Conservation (phyloP, 192 early-diverging fungal species). For the Podila epigama region DNA sequence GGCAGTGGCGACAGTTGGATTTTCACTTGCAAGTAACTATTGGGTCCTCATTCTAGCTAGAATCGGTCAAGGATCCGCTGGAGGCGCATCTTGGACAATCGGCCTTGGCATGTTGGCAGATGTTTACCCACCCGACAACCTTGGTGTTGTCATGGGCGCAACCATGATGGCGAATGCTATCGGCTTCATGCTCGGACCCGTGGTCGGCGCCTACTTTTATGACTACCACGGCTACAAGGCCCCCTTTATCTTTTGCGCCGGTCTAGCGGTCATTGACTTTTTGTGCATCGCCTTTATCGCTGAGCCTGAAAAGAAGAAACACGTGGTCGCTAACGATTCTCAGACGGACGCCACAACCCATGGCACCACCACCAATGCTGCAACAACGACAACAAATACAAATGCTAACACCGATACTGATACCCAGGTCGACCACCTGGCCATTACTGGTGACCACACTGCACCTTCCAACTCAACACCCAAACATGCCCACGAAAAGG, state of each 20-base stretch:
- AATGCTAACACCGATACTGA: background rate
- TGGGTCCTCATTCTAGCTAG: constrained; percentile 73
- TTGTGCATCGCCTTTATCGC: constrained; percentile 64
- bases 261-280: constrained; percentile 66
- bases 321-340: background rate
- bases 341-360: too few species aligned
- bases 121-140: constrained; percentile 63
- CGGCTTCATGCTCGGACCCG: constrained; percentile 74
- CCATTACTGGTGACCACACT: constrained; percentile 7
- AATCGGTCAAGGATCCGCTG: constrained; percentile 74
- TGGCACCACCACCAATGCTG: background rate
- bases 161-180: constrained; percentile 71
- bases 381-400: background rate
- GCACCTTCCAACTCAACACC: constrained; percentile 26
- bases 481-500: constrained; percentile 25
- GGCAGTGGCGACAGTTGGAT: constrained; percentile 66
- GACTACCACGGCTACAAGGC: constrained; percentile 70
- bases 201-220: constrained; percentile 71
- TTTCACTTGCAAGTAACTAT: constrained; percentile 70
- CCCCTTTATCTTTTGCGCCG: constrained; percentile 75
- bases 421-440: constrained; percentile 14
- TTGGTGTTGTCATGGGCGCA: constrained; percentile 77
- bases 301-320: constrained; percentile 60
- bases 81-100: constrained; percentile 77
- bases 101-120: constrained; percentile 78